Base-by-base conservation (phyloP, 2,329 filamentous ascomycete genomes). In the Penicillium digitatum region DNA sequence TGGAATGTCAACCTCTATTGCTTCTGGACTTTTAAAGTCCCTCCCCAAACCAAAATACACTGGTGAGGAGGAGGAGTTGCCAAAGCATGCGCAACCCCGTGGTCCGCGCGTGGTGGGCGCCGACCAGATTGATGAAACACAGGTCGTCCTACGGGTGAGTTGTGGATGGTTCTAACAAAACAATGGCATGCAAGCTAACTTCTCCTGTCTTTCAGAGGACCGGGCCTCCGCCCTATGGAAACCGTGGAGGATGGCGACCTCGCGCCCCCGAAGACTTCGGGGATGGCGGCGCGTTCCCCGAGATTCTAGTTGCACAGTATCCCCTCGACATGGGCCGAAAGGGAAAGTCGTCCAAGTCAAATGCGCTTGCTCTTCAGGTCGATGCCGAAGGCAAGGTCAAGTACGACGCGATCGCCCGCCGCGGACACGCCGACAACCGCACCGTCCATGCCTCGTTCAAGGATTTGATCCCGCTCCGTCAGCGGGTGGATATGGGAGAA, bases 371-470 rank as follows among this genome's bases (percentile, higher is more conserved):
- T n/a, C 82, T 97, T 31, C 89, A 95, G 71, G 91, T 97, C 34
- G 91, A 97, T 69, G 85, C 82, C 0, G 88, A 95, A 62, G 94
- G 94, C 42, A 95, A 95, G 70, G 89, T 96, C 60, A 95, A 96
- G 74, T 99, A 96, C 77, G 91, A 96, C 72, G 91, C 92, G 51
- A 95, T 99, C 68, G 93, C 93, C 48, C 83, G 87, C 66, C 88
- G 93, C 69, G 94, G 94, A 14, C 94, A 99, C 72, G 82, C 82
- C 69, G 90, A 91, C 20, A 85, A 84, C 57, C 83, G 92, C 47
- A 89, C 96, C 61, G 87, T 99, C 11, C 94, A 99, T 73, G 87
- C 94, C 20, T 95, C 89, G 9, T 99, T 99, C 79, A 96, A 96
- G 72, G 94, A 97, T 67, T 78, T 99, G 48, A 99, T 99, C 59